These are phyloP conservation scores for Termitomyces sp. DNA, from an alignment of 768 basidiomycete genomes.

Conservation along the genomic window DNA sequence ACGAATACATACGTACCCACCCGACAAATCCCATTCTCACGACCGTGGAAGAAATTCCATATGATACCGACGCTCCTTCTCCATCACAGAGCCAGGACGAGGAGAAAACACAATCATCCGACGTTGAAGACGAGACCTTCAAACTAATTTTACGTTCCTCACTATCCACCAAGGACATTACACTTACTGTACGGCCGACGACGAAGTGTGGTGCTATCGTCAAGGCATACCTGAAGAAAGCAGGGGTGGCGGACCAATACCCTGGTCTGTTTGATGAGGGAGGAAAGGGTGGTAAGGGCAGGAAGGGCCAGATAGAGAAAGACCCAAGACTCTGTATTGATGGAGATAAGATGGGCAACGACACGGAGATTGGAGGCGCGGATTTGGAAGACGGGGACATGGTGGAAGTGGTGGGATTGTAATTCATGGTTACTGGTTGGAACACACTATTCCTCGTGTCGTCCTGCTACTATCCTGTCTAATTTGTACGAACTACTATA, in stretches of 20 bases:
- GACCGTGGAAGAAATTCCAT: constrained; percentile 3
- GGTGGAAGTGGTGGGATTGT: constrained; percentile 70
- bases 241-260: constrained; percentile 57
- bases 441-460: neutral
- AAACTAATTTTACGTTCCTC: constrained; percentile 64
- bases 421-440: constrained; percentile 2
- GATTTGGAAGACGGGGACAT: constrained; percentile 80
- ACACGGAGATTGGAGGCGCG: constrained; percentile 56
- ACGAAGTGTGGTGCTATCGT: constrained; percentile 78
- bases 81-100: neutral
- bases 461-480: neutral
- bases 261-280: constrained; percentile 28
- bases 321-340: constrained; percentile 59
- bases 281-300: constrained; percentile 23
- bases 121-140: constrained; percentile 52
- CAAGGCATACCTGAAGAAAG: constrained; percentile 68
- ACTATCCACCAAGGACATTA: constrained; percentile 46
- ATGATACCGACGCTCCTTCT: constrained; percentile 17
- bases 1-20: constrained; percentile 53
- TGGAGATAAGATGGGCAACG: constrained; percentile 65
- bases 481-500: constrained; percentile 1
- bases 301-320: constrained; percentile 18
- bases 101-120: constrained; percentile 35
- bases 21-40: constrained; percentile 10
- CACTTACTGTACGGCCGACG: constrained; percentile 66